These are phyloP conservation scores for Striga hermonthica DNA, from an alignment of 305 asterid genomes.

Conservation along the genomic window DNA sequence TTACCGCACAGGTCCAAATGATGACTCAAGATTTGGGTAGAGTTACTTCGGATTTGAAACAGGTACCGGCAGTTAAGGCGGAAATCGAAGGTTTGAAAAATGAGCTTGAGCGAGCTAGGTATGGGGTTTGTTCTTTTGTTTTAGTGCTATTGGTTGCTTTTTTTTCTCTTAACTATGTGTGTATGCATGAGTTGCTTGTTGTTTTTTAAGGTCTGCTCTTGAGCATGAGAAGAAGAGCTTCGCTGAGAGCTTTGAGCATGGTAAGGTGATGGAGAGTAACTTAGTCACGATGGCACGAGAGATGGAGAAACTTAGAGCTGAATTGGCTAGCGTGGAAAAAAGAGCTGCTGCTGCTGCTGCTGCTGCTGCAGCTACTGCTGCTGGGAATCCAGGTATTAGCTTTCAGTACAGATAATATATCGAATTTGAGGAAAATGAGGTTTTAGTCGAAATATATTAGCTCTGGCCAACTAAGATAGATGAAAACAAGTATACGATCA, in stretches of 20 bases:
- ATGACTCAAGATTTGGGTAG: slow-evolving; percentile 85
- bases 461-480: not conserved
- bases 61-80: slow-evolving; percentile 71
- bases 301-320: slow-evolving; percentile 92
- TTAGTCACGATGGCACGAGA: slow-evolving; percentile 80
- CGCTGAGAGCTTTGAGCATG: slow-evolving; percentile 87
- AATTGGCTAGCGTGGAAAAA: slow-evolving; percentile 86
- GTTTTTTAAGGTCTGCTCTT: slow-evolving; percentile 65
- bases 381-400: slow-evolving; percentile 61
- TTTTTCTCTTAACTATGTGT: not conserved
- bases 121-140: slow-evolving; percentile 13
- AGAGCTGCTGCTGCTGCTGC: slow-evolving; percentile 64
- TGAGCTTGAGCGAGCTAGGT: slow-evolving; percentile 85
- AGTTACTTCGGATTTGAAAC: slow-evolving; percentile 71
- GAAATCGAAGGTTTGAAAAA: slow-evolving; percentile 66
- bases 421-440: slow-evolving; percentile 8
- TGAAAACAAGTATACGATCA: not conserved
- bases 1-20: slow-evolving; percentile 66
- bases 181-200: slow-evolving; percentile 7
- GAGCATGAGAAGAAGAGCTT: slow-evolving; percentile 89
- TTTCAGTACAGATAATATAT: not conserved
- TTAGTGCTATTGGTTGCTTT: not conserved
- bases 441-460: not conserved
- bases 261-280: slow-evolving; percentile 84
- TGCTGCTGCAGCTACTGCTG: slow-evolving; percentile 45